Conservation (phyloP, 2,329 filamentous ascomycete genomes). For the Fusarium haematococcum region DNA sequence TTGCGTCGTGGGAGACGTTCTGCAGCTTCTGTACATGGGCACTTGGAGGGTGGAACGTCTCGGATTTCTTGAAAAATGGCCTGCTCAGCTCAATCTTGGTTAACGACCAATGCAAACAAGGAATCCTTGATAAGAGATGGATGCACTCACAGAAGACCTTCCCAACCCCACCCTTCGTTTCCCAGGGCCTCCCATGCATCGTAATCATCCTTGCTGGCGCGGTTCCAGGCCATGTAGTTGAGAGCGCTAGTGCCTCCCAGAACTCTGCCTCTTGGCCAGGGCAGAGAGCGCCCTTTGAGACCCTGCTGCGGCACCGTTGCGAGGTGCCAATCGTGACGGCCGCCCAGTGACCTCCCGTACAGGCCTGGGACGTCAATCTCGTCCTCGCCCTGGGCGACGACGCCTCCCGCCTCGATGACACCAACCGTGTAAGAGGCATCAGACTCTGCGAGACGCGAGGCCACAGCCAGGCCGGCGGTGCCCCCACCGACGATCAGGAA, state of each 20-base stretch:
- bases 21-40: slow-evolving; percentile 49
- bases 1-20: slow-evolving; percentile 53
- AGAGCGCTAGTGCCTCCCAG: slow-evolving; percentile 73
- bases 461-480: slow-evolving; percentile 65
- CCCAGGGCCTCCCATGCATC: slow-evolving; percentile 69
- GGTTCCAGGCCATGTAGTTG: slow-evolving; percentile 68
- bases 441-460: slow-evolving; percentile 59
- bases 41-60: slow-evolving; percentile 59
- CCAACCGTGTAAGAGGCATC: slow-evolving; percentile 44
- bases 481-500: slow-evolving; percentile 65
- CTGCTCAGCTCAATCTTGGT: slow-evolving; percentile 41
- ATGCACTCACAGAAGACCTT: slow-evolving; percentile 49
- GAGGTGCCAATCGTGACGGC: slow-evolving; percentile 56
- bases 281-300: slow-evolving; percentile 53
- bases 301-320: slow-evolving; percentile 53
- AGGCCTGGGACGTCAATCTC: slow-evolving; percentile 55
- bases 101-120: slow-evolving; percentile 8
- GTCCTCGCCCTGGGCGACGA: slow-evolving; percentile 34
- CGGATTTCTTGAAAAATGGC: slow-evolving; percentile 63
- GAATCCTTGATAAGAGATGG: neutral
- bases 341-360: slow-evolving; percentile 52
- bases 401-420: slow-evolving; percentile 48
- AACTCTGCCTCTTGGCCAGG: slow-evolving; percentile 59
- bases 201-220: slow-evolving; percentile 60
- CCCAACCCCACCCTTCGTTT: slow-evolving; percentile 70